Evolutionary conservation across 2,329 filamentous ascomycete genomes (phyloP).

Genomic region (Botrytis squamosa): DNA sequence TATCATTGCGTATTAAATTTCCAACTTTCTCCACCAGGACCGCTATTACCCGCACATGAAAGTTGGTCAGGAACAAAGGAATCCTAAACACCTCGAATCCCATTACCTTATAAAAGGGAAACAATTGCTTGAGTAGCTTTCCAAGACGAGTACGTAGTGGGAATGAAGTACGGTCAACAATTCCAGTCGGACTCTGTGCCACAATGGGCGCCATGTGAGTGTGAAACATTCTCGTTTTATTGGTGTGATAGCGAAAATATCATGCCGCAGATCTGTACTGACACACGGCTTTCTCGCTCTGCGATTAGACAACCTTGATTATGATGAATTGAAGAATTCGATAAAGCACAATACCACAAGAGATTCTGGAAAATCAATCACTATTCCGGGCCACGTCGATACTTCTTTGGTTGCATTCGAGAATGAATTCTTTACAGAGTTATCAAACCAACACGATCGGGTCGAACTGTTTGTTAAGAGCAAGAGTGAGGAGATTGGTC

Average conservation of each 20-base stretch:
- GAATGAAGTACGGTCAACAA: conserved; percentile 76
- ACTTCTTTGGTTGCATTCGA: conserved; percentile 62
- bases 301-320: conserved; percentile 75
- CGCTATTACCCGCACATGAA: conserved; percentile 9
- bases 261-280: conserved; percentile 21
- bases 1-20: conserved; percentile 10
- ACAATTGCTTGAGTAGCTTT: conserved; percentile 5
- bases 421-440: conserved; percentile 65
- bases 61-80: conserved; percentile 3
- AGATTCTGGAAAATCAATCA: conserved; percentile 66
- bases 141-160: not conserved
- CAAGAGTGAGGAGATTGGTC: conserved; percentile 75
- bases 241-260: not conserved
- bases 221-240: conserved; percentile 4
- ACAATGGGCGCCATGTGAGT: conserved; percentile 74
- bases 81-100: not conserved
- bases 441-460: conserved; percentile 73
- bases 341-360: conserved; percentile 78
- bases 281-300: conserved; percentile 17
- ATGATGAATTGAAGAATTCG: conserved; percentile 80
- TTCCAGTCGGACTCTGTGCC: conserved; percentile 75
- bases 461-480: conserved; percentile 76
- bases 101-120: not conserved
- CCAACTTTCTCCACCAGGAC: conserved; percentile 6
- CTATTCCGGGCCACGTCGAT: conserved; percentile 71